phyloP scores from a whole-genome alignment of 1,284 basidiomycete genomes.

The Heliocybe sulcata region DNA sequence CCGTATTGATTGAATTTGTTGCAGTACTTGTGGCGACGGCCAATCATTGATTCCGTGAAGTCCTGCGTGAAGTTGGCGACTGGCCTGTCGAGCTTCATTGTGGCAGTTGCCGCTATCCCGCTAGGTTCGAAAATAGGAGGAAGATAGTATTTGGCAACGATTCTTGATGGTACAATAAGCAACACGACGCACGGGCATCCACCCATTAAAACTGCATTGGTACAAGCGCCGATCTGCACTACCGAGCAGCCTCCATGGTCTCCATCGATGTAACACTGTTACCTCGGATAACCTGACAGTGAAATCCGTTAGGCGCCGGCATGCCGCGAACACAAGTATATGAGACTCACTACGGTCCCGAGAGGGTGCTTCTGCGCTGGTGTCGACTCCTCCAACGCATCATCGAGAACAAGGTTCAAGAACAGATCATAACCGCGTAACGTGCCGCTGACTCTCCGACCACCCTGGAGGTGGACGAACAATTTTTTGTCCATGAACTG shows the following conservation, averaged over 20 bases:
- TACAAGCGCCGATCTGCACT: constrained; percentile 10
- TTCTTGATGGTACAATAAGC: neutral
- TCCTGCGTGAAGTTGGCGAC: too few species aligned
- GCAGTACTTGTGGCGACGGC: too few species aligned
- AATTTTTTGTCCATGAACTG: constrained; percentile 99
- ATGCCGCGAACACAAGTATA: neutral
- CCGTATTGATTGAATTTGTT: too few species aligned
- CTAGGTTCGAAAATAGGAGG: neutral
- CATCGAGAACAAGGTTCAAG: constrained; percentile 96
- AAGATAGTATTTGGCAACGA: neutral
- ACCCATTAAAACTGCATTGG: constrained; percentile 5
- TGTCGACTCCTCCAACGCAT: constrained; percentile 87
- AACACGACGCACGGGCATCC: neutral
- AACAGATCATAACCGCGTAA: constrained; percentile 98
- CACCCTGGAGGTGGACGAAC: constrained; percentile 93
- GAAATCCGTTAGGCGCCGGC: constrained; percentile 1
- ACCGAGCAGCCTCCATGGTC: constrained; percentile 63
- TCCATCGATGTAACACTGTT: constrained; percentile 94
- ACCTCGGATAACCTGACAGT: constrained; percentile 80
- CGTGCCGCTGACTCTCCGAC: constrained; percentile 93
- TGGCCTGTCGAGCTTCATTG: too few species aligned
- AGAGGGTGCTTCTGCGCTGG: constrained; percentile 87
- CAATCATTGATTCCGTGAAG: too few species aligned
- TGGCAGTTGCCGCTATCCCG: too few species aligned
- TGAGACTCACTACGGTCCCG: constrained; percentile 76